phyloP scores from a whole-genome alignment of 495 filamentous ascomycete genomes.

The Tuber melanosporum region DNA sequence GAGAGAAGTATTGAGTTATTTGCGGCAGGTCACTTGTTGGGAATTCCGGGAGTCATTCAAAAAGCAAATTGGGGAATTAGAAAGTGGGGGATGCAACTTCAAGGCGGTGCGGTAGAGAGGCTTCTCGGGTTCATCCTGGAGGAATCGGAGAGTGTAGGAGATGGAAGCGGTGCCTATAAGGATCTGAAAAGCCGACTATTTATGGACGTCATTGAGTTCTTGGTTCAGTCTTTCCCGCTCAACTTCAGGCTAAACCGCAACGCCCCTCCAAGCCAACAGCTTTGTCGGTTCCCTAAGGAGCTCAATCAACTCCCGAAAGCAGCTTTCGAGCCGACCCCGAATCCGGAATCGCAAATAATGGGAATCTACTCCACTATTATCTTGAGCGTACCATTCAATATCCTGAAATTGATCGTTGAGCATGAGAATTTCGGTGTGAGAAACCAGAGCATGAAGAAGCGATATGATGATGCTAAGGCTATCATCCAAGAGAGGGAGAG shows the following conservation, averaged over 20 bases:
- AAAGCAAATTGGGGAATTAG: slow-evolving; percentile 30
- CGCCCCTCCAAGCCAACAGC: slow-evolving; percentile 31
- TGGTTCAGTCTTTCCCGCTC: slow-evolving; percentile 31
- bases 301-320: slow-evolving; percentile 12
- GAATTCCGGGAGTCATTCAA: slow-evolving; percentile 33
- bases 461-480: slow-evolving; percentile 35
- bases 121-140: slow-evolving; percentile 34
- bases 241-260: slow-evolving; percentile 32
- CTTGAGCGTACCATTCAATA: slow-evolving; percentile 33
- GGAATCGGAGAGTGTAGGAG: slow-evolving; percentile 9
- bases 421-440: slow-evolving; percentile 31
- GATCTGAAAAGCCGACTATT: slow-evolving; percentile 27
- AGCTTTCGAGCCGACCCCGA: background rate
- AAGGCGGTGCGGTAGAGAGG: slow-evolving; percentile 33
- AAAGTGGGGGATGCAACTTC: slow-evolving; percentile 35
- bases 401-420: slow-evolving; percentile 33
- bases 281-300: slow-evolving; percentile 23
- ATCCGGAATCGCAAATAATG: background rate
- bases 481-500: slow-evolving; percentile 39
- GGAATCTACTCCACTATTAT: slow-evolving; percentile 35
- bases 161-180: slow-evolving; percentile 15
- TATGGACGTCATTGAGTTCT: slow-evolving; percentile 31
- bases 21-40: slow-evolving; percentile 32
- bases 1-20: slow-evolving; percentile 34
- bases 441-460: slow-evolving; percentile 26